A percentile compares a stretch with the other conserved stretches of the same genome.
These are phyloP conservation scores for Saccharomycopsis sp. DNA, from an alignment of 805 yeast genomes.

Conservation along the genomic window DNA sequence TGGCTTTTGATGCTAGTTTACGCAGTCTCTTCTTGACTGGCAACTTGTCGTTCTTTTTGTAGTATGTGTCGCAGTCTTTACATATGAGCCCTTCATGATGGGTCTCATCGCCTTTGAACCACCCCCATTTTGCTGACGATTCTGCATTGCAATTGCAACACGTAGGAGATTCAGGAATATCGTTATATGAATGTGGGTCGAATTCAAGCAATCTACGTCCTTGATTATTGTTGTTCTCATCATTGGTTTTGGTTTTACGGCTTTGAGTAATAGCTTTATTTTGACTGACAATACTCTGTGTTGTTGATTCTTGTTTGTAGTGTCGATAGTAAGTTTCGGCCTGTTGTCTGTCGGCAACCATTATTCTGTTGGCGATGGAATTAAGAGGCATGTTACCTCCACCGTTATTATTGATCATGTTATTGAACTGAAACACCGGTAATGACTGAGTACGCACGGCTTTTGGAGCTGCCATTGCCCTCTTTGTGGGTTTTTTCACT, in stretches of 20 bases:
- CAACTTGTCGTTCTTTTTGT: slow-evolving; percentile 10
- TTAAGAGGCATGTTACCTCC: neutral
- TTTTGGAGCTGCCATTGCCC: slow-evolving; percentile 14
- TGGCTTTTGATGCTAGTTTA: neutral
- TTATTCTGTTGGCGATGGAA: neutral
- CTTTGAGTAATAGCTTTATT: neutral
- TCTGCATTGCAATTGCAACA: slow-evolving; percentile 15
- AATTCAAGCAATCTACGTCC: neutral
- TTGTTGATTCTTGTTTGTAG: neutral
- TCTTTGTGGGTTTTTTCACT: neutral
- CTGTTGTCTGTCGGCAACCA: slow-evolving; percentile 1
- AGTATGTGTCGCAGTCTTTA: slow-evolving; percentile 18
- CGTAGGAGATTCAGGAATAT: slow-evolving; percentile 12
- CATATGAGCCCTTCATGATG: slow-evolving; percentile 16
- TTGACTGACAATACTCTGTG: neutral
- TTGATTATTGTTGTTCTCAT: neutral
- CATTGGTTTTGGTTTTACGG: neutral
- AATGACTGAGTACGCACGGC: slow-evolving; percentile 20
- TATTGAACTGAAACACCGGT: slow-evolving; percentile 12
- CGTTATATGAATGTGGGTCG: slow-evolving; percentile 11
- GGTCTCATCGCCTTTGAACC: slow-evolving; percentile 7
- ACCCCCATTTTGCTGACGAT: slow-evolving; percentile 14
- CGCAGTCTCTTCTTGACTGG: slow-evolving; percentile 2
- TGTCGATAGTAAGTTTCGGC: neutral
- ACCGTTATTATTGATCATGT: neutral